A percentile compares a stretch with the other conserved stretches of the same genome.
These are phyloP conservation scores for Hirsutella thompsonii DNA, from an alignment of 2,329 filamentous ascomycete genomes.

Conservation along the genomic window DNA sequence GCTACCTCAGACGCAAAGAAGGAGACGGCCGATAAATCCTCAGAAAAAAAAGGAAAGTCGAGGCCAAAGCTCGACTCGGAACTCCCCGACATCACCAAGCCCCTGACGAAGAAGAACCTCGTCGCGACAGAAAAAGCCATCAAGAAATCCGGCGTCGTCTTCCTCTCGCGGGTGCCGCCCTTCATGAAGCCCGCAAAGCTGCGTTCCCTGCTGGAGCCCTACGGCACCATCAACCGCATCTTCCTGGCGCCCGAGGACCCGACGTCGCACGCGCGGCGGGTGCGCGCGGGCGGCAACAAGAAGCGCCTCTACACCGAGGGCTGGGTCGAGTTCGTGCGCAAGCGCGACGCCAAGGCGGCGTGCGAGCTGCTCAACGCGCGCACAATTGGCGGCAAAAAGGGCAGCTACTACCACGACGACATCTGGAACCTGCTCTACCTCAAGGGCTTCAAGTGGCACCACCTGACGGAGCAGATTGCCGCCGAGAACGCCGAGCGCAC, in stretches of 20 bases:
- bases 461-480: conserved; percentile 64
- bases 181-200: conserved; percentile 80
- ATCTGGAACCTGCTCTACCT: conserved; percentile 77
- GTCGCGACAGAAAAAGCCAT: conserved; percentile 50
- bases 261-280: conserved; percentile 48
- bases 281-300: conserved; percentile 68
- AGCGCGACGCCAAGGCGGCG: conserved; percentile 64
- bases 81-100: conserved; percentile 36
- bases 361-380: conserved; percentile 66
- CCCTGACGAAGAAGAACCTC: conserved; percentile 54
- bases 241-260: conserved; percentile 70
- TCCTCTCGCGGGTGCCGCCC: conserved; percentile 71
- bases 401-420: conserved; percentile 72
- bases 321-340: conserved; percentile 72
- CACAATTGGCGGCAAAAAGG: conserved; percentile 74
- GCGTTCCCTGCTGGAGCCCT: conserved; percentile 59
- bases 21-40: too few relatives aligned
- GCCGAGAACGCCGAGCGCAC: conserved; percentile 70
- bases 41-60: conserved; percentile 1
- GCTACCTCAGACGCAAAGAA: too few relatives aligned
- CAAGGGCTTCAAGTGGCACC: conserved; percentile 72
- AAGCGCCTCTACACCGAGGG: conserved; percentile 73
- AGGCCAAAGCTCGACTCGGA: conserved; percentile 17
- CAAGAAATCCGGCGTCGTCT: conserved; percentile 67
- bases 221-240: conserved; percentile 64